Percentiles rank a stretch among this genome's conserved stretches.
Evolutionary conservation across 1,139 yeast species (phyloP).

Genomic region (Debaryomyces udenii): DNA sequence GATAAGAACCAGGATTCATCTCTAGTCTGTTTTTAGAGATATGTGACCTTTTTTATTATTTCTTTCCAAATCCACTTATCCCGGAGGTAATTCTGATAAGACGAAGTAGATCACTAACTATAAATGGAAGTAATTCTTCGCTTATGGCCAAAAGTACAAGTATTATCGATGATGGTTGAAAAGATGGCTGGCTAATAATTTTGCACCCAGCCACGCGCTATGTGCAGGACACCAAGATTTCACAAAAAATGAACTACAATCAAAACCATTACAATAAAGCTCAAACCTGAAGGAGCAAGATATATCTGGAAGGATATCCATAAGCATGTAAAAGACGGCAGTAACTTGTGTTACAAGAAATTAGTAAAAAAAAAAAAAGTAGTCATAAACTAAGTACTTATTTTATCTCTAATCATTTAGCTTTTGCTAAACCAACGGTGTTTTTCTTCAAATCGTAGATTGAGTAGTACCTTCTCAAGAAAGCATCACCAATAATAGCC

Average conservation of each 20-base stretch:
- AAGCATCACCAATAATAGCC: conserved; percentile 96
- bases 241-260: too few species aligned
- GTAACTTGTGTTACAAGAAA: too few species aligned
- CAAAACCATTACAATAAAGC: too few species aligned
- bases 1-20: neutral
- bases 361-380: conserved; percentile 3
- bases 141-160: neutral
- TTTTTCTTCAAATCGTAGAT: conserved; percentile 86
- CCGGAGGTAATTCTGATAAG: too few species aligned
- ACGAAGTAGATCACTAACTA: neutral
- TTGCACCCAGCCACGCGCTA: conserved; percentile 9
- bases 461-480: conserved; percentile 92
- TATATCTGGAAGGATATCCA: too few species aligned
- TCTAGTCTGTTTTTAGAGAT: too few species aligned
- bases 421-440: conserved; percentile 90
- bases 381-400: conserved; percentile 1
- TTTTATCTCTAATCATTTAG: conserved; percentile 37
- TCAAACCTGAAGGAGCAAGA: too few species aligned
- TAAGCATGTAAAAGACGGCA: too few species aligned
- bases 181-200: conserved; percentile 13
- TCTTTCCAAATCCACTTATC: too few species aligned
- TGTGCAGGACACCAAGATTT: too few species aligned
- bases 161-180: neutral
- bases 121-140: neutral
- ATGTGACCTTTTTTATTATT: too few species aligned